phyloP scores from a whole-genome alignment of 2,329 filamentous ascomycete species.

The Amylocarpus encephaloides region DNA sequence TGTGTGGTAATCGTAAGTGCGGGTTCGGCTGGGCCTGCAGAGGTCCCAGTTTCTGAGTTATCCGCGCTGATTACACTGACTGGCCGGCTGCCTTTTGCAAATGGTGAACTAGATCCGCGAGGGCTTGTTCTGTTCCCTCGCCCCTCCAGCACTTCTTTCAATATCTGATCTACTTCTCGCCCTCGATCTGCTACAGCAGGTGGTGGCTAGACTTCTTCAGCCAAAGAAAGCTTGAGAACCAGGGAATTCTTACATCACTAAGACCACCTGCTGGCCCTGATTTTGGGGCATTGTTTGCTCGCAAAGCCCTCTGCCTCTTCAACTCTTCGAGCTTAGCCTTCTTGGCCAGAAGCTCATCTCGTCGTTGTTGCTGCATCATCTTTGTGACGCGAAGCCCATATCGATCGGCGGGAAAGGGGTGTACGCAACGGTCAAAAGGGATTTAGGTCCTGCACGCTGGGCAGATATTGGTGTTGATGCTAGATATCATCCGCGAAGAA shows the following conservation, averaged over 20 bases:
- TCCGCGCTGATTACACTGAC: slow-evolving; percentile 80
- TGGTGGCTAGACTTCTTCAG: too few relatives aligned
- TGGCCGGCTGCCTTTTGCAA: slow-evolving; percentile 65
- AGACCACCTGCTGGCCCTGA: slow-evolving; percentile 62
- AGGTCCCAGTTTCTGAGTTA: slow-evolving; percentile 53
- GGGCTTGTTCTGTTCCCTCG: slow-evolving; percentile 64
- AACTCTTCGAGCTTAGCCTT: slow-evolving; percentile 95
- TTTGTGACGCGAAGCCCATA: slow-evolving; percentile 25
- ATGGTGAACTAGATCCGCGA: slow-evolving; percentile 58
- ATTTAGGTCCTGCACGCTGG: background rate
- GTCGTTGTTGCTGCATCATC: slow-evolving; percentile 61
- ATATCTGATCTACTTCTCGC: slow-evolving; percentile 52
- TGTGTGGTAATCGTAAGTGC: slow-evolving; percentile 45
- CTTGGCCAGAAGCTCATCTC: slow-evolving; percentile 95
- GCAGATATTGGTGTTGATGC: background rate
- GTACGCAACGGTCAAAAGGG: background rate
- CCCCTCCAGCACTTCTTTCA: slow-evolving; percentile 69
- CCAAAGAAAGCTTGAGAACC: slow-evolving; percentile 13
- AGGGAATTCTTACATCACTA: slow-evolving; percentile 56
- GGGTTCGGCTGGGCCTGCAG: slow-evolving; percentile 37
- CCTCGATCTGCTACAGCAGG: too few relatives aligned
- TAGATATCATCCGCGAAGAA: background rate
- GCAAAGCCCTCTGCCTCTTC: slow-evolving; percentile 82
- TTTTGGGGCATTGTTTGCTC: slow-evolving; percentile 67
- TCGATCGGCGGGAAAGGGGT: slow-evolving; percentile 12